Evolutionary conservation across 202 grass and related monocot species (phyloP).

Genomic region (Panicum hallii): DNA sequence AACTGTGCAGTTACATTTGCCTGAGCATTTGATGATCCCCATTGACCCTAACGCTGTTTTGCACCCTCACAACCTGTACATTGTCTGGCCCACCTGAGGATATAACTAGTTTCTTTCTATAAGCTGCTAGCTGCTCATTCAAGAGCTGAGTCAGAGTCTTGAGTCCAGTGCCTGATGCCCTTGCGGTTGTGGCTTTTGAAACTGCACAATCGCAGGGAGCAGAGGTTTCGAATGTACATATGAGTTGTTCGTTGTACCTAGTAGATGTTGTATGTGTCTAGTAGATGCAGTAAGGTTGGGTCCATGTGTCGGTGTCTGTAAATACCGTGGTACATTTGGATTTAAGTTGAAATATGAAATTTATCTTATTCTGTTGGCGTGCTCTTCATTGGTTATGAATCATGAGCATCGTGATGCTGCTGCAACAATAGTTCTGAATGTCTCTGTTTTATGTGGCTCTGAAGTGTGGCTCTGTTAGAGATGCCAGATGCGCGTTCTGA

Average conservation of each 20-base stretch:
- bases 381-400: neutral
- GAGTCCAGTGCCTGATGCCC: constrained; percentile 16
- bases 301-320: constrained; percentile 47
- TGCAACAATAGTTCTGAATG: neutral
- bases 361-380: neutral
- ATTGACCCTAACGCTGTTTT: constrained; percentile 47
- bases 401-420: neutral
- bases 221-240: constrained; percentile 59
- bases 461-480: too few species aligned
- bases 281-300: constrained; percentile 30
- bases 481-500: neutral
- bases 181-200: constrained; percentile 58
- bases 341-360: constrained; percentile 47
- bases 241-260: constrained; percentile 45
- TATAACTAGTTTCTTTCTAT: constrained; percentile 47
- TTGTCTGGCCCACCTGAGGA: constrained; percentile 27
- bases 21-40: constrained; percentile 51
- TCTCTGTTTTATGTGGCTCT: too few species aligned
- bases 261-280: constrained; percentile 39
- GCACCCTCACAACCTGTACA: constrained; percentile 51
- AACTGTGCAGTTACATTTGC: constrained; percentile 66
- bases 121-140: constrained; percentile 34
- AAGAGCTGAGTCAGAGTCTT: neutral
- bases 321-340: constrained; percentile 43
- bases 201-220: constrained; percentile 56